Evolutionary conservation across 768 basidiomycete species (phyloP), one percentile per base, ranked within the genome.

Genomic region (Strobilomyces dryophilus): DNA sequence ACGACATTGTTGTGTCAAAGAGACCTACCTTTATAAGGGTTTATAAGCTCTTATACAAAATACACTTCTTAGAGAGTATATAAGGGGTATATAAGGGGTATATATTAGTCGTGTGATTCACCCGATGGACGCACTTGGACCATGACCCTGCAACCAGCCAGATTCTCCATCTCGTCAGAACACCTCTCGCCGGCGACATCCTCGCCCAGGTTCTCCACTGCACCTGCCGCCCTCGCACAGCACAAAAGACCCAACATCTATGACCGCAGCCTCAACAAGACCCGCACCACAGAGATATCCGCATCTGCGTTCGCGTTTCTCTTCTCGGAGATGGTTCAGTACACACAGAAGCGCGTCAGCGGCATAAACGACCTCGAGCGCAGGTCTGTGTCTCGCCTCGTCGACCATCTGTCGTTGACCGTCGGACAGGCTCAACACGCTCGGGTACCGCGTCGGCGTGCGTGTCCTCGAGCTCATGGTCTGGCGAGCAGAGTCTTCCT

Each of bases 361-460:
- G 95, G 95, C 8, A 94, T 99, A 57, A 89, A 91, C 67, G 97
- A 98, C 70, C 78, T 99, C 56, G 97, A 99, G 71, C 81, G 89
- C 61, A 85, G 91, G 95, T 93, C 49, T 52, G 81, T 67, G 17
- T 52, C 12, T 29, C 17, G 43, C 42, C 36, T 1, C 20, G 39
- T 35, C 17, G 27, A 17, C 8, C 37, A 46, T 2, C 40, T 39
- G 47, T 46, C 59, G 37, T 20, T 39, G 20, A 55, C 41, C 11
- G 7, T 18, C 31, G 29, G 29, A 24, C 59, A 98, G 95, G 53
- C 76, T 99, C 56, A 94, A 94, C 69, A 89, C 87, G 0, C 76
- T 98, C 14, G 97, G 97, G 2, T 95, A 98, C 70, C 87, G 95
- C 43, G 85, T 94, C 44, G 97, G 97, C 24, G 80, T 77, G 1